Percentiles rank a stretch among this genome's conserved stretches.
phyloP scores from a whole-genome alignment of 2,329 filamentous ascomycete genomes.

The Zopfia rhizophila region DNA sequence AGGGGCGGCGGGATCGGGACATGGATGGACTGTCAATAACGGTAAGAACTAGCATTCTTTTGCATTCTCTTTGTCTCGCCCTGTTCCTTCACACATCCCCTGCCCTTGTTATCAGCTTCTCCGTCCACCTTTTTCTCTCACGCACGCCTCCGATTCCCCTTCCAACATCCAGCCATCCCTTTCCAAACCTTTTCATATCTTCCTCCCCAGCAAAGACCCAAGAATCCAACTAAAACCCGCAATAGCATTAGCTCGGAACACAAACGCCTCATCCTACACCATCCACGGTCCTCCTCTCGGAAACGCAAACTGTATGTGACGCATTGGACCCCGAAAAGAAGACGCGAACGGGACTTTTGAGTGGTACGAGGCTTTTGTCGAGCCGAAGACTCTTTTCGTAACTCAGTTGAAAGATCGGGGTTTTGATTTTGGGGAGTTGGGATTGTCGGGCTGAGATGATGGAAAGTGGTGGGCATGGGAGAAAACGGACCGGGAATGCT shows the following conservation, averaged over 20 bases:
- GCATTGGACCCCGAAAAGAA: slow-evolving; percentile 14
- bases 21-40: slow-evolving; percentile 21
- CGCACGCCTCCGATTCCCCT: no score
- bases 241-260: slow-evolving; percentile 18
- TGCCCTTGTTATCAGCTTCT: no score
- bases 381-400: slow-evolving; percentile 16
- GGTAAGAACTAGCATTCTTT: slow-evolving; percentile 5
- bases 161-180: no score
- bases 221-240: not conserved
- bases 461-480: no score
- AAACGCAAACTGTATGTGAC: slow-evolving; percentile 19
- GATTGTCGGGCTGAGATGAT: no score
- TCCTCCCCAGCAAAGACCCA: no score
- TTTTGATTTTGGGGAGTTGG: slow-evolving; percentile 17
- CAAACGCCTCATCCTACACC: slow-evolving; percentile 3
- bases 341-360: slow-evolving; percentile 11
- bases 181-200: no score
- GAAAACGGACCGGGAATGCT: no score
- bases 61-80: no score
- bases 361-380: slow-evolving; percentile 11
- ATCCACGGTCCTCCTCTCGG: slow-evolving; percentile 16
- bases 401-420: slow-evolving; percentile 20
- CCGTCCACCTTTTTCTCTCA: no score
- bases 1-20: slow-evolving; percentile 11
- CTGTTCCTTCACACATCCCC: no score